Conservation (phyloP, 495 filamentous ascomycete genomes). For the Penicillium ucsense region DNA sequence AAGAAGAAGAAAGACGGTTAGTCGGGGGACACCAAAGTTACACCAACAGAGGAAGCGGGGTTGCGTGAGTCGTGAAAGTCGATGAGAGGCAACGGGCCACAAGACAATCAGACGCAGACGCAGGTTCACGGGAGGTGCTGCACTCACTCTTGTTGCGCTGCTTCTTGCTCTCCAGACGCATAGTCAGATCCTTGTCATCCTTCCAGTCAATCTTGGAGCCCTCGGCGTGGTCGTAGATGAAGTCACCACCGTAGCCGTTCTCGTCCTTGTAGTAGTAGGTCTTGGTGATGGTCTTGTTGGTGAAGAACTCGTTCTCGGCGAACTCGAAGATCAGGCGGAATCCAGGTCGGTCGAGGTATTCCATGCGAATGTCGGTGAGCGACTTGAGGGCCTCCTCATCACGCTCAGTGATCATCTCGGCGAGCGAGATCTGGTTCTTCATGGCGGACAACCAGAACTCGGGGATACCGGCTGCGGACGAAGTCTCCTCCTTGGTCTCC, state of each 20-base stretch:
- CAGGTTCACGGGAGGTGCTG: background rate
- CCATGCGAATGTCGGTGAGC: conserved; percentile 94
- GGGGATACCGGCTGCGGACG: conserved; percentile 66
- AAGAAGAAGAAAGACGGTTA: conserved; percentile 15
- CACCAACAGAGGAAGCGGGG: no score
- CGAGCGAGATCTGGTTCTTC: conserved; percentile 96
- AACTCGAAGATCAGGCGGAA: conserved; percentile 99
- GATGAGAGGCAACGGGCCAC: background rate
- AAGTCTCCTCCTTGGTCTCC: conserved; percentile 38
- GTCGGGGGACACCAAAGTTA: background rate
- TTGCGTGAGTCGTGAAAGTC: no score
- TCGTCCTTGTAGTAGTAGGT: conserved; percentile 99
- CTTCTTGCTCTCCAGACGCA: conserved; percentile 95
- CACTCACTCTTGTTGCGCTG: conserved; percentile 96
- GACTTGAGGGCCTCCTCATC: conserved; percentile 88
- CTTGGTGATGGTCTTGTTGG: conserved; percentile 94
- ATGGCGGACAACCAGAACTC: conserved; percentile 99
- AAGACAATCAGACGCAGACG: background rate
- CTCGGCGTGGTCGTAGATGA: conserved; percentile 99
- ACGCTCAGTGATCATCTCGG: conserved; percentile 95
- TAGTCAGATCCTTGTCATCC: conserved; percentile 80
- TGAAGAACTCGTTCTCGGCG: conserved; percentile 87
- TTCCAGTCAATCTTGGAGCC: conserved; percentile 99
- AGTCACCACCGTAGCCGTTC: conserved; percentile 95
- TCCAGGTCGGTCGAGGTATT: conserved; percentile 95